A percentile compares a stretch with the other conserved stretches of the same genome.
These are phyloP conservation scores for Bipolaris gigantea DNA, from an alignment of 2,329 filamentous ascomycete genomes.

Conservation along the genomic window DNA sequence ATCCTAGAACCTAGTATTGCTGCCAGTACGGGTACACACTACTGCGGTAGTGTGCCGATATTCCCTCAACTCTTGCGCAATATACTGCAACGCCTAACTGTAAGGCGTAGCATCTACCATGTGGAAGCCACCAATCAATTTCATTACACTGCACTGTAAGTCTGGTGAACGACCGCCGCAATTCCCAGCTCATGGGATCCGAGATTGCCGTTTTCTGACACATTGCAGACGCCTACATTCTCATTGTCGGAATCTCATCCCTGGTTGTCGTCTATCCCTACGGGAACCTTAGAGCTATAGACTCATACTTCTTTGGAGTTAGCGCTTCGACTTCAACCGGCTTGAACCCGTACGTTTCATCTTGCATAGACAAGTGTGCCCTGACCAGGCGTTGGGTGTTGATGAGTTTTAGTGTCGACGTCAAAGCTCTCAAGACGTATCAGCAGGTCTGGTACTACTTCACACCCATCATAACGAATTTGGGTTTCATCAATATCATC, in stretches of 20 bases:
- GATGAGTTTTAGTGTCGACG: constrained; percentile 45
- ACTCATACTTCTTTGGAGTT: constrained; percentile 82
- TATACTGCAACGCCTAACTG: background rate
- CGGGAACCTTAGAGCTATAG: constrained; percentile 72
- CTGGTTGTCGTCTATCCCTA: constrained; percentile 75
- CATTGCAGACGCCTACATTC: constrained; percentile 72
- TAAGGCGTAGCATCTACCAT: background rate
- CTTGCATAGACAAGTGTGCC: no score
- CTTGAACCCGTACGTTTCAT: constrained; percentile 68
- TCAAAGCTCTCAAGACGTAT: constrained; percentile 51
- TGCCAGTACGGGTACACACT: background rate
- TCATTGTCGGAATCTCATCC: constrained; percentile 71
- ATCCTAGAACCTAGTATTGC: background rate
- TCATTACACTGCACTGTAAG: constrained; percentile 78
- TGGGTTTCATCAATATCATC: constrained; percentile 55
- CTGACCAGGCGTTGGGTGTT: no score
- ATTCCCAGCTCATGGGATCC: no score
- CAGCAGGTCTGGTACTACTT: constrained; percentile 53
- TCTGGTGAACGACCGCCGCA: no score
- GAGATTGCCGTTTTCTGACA: background rate
- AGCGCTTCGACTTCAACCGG: constrained; percentile 90
- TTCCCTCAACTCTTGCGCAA: constrained; percentile 1
- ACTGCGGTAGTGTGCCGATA: background rate
- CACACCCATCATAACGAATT: constrained; percentile 42
- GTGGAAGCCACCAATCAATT: constrained; percentile 55